These are phyloP conservation scores for Batkoa obscura DNA, from an alignment of 371 early-diverging fungal genomes.

Conservation along the genomic window DNA sequence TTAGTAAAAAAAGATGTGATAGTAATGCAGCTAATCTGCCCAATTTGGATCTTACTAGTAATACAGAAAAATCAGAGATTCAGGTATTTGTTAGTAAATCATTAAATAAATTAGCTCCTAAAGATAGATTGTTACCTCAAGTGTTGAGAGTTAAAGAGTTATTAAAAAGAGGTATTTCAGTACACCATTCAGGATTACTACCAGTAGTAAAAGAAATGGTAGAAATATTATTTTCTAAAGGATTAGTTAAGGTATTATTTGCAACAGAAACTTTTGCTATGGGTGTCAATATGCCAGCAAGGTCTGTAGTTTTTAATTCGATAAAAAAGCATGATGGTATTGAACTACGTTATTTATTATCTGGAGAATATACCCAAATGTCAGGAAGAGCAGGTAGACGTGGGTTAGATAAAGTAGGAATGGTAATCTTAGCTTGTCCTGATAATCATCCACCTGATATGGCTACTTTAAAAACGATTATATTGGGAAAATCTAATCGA, in stretches of 20 bases:
- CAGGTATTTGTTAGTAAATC: slow-evolving; percentile 70
- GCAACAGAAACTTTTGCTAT: slow-evolving; percentile 95
- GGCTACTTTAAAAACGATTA: slow-evolving; percentile 44
- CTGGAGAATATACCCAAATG: slow-evolving; percentile 99
- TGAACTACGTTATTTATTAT: slow-evolving; percentile 61
- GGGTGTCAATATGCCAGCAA: slow-evolving; percentile 99
- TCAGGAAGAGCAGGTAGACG: slow-evolving; percentile 97
- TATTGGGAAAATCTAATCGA: slow-evolving; percentile 75
- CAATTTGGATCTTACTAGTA: slow-evolving; percentile 56
- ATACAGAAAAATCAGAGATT: slow-evolving; percentile 65
- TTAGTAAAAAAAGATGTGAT: slow-evolving; percentile 94
- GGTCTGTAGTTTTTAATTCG: slow-evolving; percentile 85
- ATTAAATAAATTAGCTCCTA: slow-evolving; percentile 52
- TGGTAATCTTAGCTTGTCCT: slow-evolving; percentile 68
- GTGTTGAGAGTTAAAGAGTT: slow-evolving; percentile 65
- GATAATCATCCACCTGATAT: slow-evolving; percentile 12
- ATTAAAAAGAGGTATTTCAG: slow-evolving; percentile 84
- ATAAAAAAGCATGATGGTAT: slow-evolving; percentile 87
- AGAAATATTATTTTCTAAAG: slow-evolving; percentile 89
- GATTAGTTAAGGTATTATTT: slow-evolving; percentile 81
- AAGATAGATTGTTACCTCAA: slow-evolving; percentile 82
- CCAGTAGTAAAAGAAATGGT: slow-evolving; percentile 98
- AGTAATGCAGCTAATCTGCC: slow-evolving; percentile 64
- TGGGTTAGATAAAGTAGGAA: slow-evolving; percentile 87
- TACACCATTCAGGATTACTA: slow-evolving; percentile 94